phyloP scores from a whole-genome alignment of 106 monocot genomes.

The Ottelia alismoides region DNA sequence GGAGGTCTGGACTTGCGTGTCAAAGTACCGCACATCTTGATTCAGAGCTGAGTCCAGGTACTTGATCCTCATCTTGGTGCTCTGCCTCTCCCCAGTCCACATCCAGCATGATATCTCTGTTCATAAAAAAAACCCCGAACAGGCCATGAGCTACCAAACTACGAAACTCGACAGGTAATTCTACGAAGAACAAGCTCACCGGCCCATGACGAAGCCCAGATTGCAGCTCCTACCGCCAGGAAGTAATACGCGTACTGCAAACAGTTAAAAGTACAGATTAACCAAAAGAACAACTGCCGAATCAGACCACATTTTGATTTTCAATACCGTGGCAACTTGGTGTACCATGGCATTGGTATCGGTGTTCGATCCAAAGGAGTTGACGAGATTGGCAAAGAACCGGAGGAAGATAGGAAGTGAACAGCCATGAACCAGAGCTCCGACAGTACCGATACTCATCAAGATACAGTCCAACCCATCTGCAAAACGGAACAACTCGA shows the following conservation, averaged over 20 bases:
- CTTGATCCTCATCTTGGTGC: neutral
- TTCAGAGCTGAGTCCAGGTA: slow-evolving; percentile 1
- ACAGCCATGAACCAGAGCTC: slow-evolving; percentile 79
- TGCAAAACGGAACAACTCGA: slow-evolving; percentile 53
- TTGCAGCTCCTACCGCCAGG: slow-evolving; percentile 15
- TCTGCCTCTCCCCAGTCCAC: slow-evolving; percentile 4
- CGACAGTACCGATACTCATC: slow-evolving; percentile 65
- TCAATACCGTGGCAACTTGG: slow-evolving; percentile 46
- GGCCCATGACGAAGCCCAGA: slow-evolving; percentile 16
- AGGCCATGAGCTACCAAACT: no score
- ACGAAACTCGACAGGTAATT: no score
- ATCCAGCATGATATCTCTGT: slow-evolving; percentile 8
- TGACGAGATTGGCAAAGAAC: slow-evolving; percentile 80
- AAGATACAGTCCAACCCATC: slow-evolving; percentile 48
- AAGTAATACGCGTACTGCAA: slow-evolving; percentile 14
- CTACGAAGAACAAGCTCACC: neutral
- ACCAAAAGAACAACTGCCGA: no score
- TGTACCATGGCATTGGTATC: slow-evolving; percentile 68
- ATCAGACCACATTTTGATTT: neutral
- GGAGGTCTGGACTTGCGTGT: neutral
- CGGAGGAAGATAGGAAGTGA: slow-evolving; percentile 71
- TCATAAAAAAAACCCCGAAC: no score
- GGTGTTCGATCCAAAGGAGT: slow-evolving; percentile 78
- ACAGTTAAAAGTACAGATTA: neutral
- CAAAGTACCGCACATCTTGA: neutral